These are phyloP conservation scores for Coprinellus aureogranulatus DNA, from an alignment of 768 basidiomycete species.

Conservation along the genomic window DNA sequence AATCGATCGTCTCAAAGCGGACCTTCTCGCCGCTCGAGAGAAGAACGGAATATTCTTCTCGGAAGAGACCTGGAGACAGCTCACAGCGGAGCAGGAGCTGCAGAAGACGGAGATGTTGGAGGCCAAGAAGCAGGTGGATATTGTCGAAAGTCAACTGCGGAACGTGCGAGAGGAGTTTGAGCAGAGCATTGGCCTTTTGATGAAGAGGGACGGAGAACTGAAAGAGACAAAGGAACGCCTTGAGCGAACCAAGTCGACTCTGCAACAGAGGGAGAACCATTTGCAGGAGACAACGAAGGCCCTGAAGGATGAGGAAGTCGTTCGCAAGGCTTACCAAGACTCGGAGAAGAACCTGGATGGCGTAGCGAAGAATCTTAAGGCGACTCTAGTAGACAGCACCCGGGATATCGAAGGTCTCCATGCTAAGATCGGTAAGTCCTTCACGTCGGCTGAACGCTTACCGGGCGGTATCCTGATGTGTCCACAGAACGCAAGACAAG, in stretches of 20 bases:
- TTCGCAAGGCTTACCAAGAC: slow-evolving; percentile 73
- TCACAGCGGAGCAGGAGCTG: slow-evolving; percentile 74
- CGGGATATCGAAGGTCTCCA: slow-evolving; percentile 71
- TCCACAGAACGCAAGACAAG: slow-evolving; percentile 68
- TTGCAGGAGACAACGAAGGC: slow-evolving; percentile 55
- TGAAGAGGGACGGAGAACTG: slow-evolving; percentile 75
- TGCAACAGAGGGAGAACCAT: slow-evolving; percentile 56
- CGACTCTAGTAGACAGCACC: slow-evolving; percentile 63
- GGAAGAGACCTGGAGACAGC: slow-evolving; percentile 85
- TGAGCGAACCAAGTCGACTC: slow-evolving; percentile 45
- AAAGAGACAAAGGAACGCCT: slow-evolving; percentile 58
- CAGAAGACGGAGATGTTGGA: slow-evolving; percentile 77
- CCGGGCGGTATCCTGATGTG: not conserved
- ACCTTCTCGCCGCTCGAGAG: slow-evolving; percentile 86
- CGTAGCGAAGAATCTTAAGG: slow-evolving; percentile 71
- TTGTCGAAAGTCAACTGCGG: slow-evolving; percentile 78
- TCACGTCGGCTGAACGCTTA: slow-evolving; percentile 9
- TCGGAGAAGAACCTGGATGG: slow-evolving; percentile 69
- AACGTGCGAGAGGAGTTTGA: slow-evolving; percentile 88
- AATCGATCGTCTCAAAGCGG: slow-evolving; percentile 89
- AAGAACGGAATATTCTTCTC: slow-evolving; percentile 96
- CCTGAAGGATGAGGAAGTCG: slow-evolving; percentile 75
- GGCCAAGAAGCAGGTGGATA: slow-evolving; percentile 76
- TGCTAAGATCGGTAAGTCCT: slow-evolving; percentile 72
- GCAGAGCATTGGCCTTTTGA: slow-evolving; percentile 76